Conservation (phyloP, 2,329 filamentous ascomycete species). For the Hymenoscyphus linearis region DNA sequence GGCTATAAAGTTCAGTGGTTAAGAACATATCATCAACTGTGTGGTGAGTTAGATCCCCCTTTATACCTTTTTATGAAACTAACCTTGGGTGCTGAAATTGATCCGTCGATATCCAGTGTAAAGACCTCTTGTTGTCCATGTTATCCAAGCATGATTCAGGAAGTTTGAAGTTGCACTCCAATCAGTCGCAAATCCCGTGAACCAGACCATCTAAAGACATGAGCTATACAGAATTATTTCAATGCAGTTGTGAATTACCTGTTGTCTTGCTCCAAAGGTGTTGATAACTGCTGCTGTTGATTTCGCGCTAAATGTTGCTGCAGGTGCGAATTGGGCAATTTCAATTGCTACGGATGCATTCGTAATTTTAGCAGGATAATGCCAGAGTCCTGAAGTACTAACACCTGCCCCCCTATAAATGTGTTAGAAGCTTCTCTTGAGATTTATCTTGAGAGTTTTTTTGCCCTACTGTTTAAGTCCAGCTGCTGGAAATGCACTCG, state of each 20-base stretch:
- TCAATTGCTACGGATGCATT: slow-evolving; percentile 48
- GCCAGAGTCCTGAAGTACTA: slow-evolving; percentile 48
- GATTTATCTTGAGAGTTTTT: background rate
- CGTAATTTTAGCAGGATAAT: slow-evolving; percentile 52
- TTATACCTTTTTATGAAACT: slow-evolving; percentile 3
- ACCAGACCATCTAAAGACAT: slow-evolving; percentile 48
- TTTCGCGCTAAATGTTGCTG: slow-evolving; percentile 34
- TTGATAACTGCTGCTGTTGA: slow-evolving; percentile 56
- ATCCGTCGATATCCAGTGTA: slow-evolving; percentile 31
- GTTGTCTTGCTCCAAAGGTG: slow-evolving; percentile 49
- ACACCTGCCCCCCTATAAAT: slow-evolving; percentile 37
- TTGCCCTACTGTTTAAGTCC: slow-evolving; percentile 43
- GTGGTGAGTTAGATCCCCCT: slow-evolving; percentile 9
- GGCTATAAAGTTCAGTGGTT: slow-evolving; percentile 44
- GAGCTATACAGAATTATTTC: background rate
- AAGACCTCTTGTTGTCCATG: slow-evolving; percentile 55
- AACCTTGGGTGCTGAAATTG: slow-evolving; percentile 26
- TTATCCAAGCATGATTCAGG: slow-evolving; percentile 57
- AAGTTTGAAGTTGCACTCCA: slow-evolving; percentile 48
- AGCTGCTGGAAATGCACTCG: slow-evolving; percentile 47
- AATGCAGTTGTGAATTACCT: slow-evolving; percentile 28
- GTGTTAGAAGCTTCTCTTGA: background rate
- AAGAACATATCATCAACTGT: slow-evolving; percentile 58
- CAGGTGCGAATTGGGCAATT: slow-evolving; percentile 48
- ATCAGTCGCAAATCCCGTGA: slow-evolving; percentile 44